Evolutionary conservation across 2,329 filamentous ascomycete genomes (phyloP), one percentile per base, ranked within the genome.

Genomic region (Chaetomiaceae sp.): DNA sequence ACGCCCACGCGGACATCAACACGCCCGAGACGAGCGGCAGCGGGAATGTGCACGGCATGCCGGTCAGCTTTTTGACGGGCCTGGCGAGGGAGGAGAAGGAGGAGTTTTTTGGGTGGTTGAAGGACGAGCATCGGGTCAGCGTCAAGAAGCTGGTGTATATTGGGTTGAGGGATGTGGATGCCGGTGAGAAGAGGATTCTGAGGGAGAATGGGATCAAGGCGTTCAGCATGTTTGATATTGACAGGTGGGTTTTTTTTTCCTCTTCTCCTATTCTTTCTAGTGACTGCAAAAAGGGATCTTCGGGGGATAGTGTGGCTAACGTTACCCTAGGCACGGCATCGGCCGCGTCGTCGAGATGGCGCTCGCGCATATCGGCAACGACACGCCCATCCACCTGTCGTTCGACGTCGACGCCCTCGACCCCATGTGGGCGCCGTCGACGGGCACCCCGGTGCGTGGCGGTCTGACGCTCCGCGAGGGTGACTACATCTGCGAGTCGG

Each of bases 1-100:
- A 99, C 71, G 94, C 94, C 23, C 94, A 99, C 71, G 87, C 92
- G 50, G 94, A 99, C 71, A 96, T 99, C 77, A 99, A 99, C 75
- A 90, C 89, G 1, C 94, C 92, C 48, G 91, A 97, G 80, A 86
- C 83, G 43, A 92, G 87, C 60, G 87, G 80, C 37, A 94, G 87
- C 61, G 94, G 94, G 30, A 97, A 97, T 73, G 87, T 99, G 58
- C 94, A 99, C 73, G 94, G 94, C 63, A 99, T 99, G 94, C 94
- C 94, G 2, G 88, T 97, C 33, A 84, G 89, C 3, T 99, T 97
- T 72, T 71, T 96, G 61, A 91, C 90, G 0, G 90, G 94, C 0
- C 75, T 99, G 53, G 89, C 91, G 41, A 83, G 75, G 61, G 89
- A 90, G 64, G 81, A 89, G 43, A 77, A 81, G 51, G 80, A 86